phyloP scores from a whole-genome alignment of 106 monocot species.

The Hemerocallis citrina region DNA sequence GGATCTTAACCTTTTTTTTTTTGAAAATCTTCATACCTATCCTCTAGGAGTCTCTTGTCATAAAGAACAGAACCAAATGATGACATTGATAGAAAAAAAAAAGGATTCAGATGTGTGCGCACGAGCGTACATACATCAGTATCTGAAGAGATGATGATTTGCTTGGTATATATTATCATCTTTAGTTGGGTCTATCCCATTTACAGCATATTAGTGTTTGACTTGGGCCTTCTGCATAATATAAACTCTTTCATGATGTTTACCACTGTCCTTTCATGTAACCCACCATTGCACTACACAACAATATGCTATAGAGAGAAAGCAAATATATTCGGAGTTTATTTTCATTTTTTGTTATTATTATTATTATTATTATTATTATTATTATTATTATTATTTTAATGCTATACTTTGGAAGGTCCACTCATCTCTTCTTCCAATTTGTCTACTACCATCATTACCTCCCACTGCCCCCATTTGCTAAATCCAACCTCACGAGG shows the following conservation, averaged over 20 bases:
- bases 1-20: too few species aligned
- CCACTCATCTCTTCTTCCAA: too few species aligned
- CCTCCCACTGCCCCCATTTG: not conserved
- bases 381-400: too few species aligned
- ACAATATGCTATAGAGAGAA: not conserved
- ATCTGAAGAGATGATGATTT: not conserved
- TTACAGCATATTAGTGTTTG: not conserved
- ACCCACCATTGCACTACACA: too few species aligned
- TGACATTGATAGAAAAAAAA: not conserved
- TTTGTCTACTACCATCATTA: not conserved
- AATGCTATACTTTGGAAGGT: not conserved
- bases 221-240: not conserved
- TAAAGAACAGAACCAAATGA: not conserved
- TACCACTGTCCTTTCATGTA: not conserved
- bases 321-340: not conserved
- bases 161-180: not conserved
- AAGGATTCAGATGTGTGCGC: too few species aligned
- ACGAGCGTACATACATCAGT: not conserved
- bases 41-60: too few species aligned
- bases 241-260: not conserved
- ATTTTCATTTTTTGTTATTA: not conserved
- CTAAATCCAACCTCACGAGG: not conserved
- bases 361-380: too few species aligned
- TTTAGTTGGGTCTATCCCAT: not conserved
- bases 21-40: too few species aligned